Percentiles rank a stretch among this genome's conserved stretches.
These are phyloP conservation scores for Danielozyma ontarioensis DNA, from an alignment of 805 yeast species.

Conservation along the genomic window DNA sequence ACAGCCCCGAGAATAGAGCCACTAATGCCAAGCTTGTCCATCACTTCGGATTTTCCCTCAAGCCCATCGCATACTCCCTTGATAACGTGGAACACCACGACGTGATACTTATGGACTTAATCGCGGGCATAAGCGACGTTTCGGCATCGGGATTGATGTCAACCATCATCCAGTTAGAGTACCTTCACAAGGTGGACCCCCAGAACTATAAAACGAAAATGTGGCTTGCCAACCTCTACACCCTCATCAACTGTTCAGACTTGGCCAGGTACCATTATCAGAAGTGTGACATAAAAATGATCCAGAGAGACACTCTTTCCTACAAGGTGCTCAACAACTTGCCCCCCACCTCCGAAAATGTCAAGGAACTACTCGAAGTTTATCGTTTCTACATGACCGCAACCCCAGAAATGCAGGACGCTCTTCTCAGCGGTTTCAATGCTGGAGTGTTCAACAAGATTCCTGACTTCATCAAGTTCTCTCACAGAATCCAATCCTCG, in stretches of 20 bases:
- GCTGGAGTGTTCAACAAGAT: conserved; percentile 61
- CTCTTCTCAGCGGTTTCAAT: conserved; percentile 50
- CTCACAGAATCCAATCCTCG: conserved; percentile 47
- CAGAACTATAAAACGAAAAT: conserved; percentile 67
- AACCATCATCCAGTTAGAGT: conserved; percentile 54
- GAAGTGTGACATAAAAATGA: conserved; percentile 58
- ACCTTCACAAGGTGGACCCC: conserved; percentile 50
- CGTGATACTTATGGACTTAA: not conserved
- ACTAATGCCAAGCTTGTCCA: not conserved
- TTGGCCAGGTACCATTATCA: conserved; percentile 48
- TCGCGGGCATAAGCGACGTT: not conserved
- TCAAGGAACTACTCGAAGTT: conserved; percentile 20
- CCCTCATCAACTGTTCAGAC: conserved; percentile 49
- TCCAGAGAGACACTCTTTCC: conserved; percentile 71
- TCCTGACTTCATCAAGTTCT: conserved; percentile 60
- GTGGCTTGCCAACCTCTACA: conserved; percentile 66
- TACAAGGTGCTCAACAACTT: conserved; percentile 40
- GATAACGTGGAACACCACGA: not conserved
- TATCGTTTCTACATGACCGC: conserved; percentile 51
- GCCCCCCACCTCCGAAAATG: conserved; percentile 36
- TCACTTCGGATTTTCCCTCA: not conserved
- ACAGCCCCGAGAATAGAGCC: not conserved
- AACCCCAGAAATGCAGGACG: conserved; percentile 45
- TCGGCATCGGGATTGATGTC: not conserved
- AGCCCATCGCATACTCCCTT: not conserved